phyloP scores from a whole-genome alignment of 331 rosid species.

The Phaseolus coccineus region DNA sequence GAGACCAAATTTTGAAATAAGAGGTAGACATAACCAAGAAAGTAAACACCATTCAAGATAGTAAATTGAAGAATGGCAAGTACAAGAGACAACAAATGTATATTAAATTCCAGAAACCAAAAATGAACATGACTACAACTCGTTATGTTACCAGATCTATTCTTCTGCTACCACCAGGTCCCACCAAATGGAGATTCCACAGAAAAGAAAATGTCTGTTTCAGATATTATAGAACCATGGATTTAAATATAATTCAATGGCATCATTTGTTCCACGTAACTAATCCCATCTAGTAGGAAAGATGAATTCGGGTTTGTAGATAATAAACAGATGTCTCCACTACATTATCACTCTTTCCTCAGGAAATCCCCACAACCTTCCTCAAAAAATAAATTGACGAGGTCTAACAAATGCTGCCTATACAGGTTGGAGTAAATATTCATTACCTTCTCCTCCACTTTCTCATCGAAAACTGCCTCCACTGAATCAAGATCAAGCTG shows the following conservation, averaged over 20 bases:
- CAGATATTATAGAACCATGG: constrained; percentile 19
- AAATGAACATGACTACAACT: background rate
- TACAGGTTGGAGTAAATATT: constrained; percentile 11
- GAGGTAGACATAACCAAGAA: constrained; percentile 20
- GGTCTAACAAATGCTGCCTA: background rate
- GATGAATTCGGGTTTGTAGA: background rate
- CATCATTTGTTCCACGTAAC: background rate
- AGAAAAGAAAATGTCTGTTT: background rate
- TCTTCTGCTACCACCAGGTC: background rate
- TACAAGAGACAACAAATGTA: constrained; percentile 12
- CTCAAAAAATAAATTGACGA: background rate
- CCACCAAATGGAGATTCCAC: constrained; percentile 16
- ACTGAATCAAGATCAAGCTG: constrained; percentile 97
- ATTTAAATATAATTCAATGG: background rate
- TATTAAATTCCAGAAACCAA: constrained; percentile 31
- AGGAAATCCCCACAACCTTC: constrained; percentile 18
- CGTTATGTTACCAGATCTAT: background rate
- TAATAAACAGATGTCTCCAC: background rate
- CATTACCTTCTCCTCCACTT: constrained; percentile 97
- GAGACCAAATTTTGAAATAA: constrained; percentile 14
- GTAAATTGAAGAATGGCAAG: constrained; percentile 13
- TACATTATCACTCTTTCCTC: constrained; percentile 5
- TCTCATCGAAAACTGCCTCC: constrained; percentile 96
- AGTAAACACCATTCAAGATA: constrained; percentile 18
- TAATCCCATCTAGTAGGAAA: background rate